A percentile compares a stretch with the other conserved stretches of the same genome.
phyloP scores from a whole-genome alignment of 2,329 filamentous ascomycete genomes.

The Fusarium burgessii region DNA sequence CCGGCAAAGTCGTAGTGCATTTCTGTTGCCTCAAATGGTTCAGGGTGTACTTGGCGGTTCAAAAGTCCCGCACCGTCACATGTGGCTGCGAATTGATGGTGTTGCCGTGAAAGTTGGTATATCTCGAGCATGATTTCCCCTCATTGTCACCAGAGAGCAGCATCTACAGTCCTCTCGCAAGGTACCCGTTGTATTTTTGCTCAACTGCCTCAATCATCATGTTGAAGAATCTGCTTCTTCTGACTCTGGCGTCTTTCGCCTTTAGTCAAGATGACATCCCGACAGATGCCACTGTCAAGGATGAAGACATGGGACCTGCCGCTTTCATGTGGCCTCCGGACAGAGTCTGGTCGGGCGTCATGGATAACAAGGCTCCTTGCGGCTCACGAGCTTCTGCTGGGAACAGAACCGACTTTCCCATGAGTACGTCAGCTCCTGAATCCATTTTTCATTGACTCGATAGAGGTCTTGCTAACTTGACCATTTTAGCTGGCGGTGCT shows the following conservation, averaged over 20 bases:
- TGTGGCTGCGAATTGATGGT: not conserved
- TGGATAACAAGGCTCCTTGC: conserved; percentile 69
- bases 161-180: not conserved
- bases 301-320: conserved; percentile 63
- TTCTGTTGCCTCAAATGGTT: conserved; percentile 1
- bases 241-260: conserved; percentile 22
- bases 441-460: not conserved
- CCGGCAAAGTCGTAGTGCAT: not conserved
- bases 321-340: conserved; percentile 72
- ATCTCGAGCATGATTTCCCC: conserved; percentile 22
- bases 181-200: not conserved
- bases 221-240: conserved; percentile 22
- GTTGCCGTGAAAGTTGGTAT: conserved; percentile 15
- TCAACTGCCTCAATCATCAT: conserved; percentile 2
- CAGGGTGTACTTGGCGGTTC: conserved; percentile 17
- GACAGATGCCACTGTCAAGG: conserved; percentile 23
- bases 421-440: conserved; percentile 53
- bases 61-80: conserved; percentile 19
- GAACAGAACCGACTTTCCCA: conserved; percentile 67
- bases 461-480: not conserved
- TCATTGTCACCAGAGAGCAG: not conserved
- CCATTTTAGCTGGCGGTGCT: conserved; percentile 60
- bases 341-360: conserved; percentile 64
- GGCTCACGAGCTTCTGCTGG: conserved; percentile 61
- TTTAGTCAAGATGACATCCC: conserved; percentile 21